phyloP scores from a whole-genome alignment of 1,139 yeast genomes.

The Geotrichum klebahnii region DNA sequence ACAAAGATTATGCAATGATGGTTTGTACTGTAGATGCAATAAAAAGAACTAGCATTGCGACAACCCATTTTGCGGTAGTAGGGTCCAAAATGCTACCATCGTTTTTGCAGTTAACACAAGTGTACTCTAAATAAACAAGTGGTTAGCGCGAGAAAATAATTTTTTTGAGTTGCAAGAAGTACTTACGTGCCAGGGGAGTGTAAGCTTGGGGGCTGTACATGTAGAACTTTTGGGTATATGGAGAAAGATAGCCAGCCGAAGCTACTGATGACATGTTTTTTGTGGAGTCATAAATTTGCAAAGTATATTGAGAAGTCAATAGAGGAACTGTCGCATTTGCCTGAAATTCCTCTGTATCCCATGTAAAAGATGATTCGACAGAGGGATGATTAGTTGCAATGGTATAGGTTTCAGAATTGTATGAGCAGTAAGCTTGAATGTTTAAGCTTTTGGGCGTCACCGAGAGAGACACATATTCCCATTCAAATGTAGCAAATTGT shows the following conservation, averaged over 20 bases:
- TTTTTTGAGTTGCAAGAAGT: background rate
- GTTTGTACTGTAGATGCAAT: conserved; percentile 22
- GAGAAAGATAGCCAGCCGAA: conserved; percentile 38
- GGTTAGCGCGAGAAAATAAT: background rate
- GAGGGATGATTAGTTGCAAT: conserved; percentile 37
- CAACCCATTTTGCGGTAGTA: conserved; percentile 26
- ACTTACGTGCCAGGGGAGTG: conserved; percentile 33
- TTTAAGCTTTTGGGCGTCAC: conserved; percentile 41
- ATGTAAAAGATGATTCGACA: conserved; percentile 35
- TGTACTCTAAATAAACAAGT: conserved; percentile 21
- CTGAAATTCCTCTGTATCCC: conserved; percentile 40
- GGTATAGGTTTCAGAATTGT: conserved; percentile 40
- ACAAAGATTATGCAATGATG: conserved; percentile 12
- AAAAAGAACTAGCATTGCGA: conserved; percentile 24
- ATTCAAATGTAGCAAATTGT: conserved; percentile 41
- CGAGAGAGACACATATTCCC: conserved; percentile 41
- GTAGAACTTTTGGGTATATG: conserved; percentile 36
- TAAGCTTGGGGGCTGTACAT: conserved; percentile 41
- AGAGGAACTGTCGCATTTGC: conserved; percentile 34
- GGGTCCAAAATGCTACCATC: conserved; percentile 23
- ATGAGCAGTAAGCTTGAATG: conserved; percentile 40
- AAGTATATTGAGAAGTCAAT: conserved; percentile 40
- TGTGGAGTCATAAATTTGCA: conserved; percentile 39
- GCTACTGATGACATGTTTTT: conserved; percentile 33
- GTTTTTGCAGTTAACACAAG: conserved; percentile 26